Evolutionary conservation across 1,139 yeast genomes (phyloP).

Genomic region (Keqinozyma sinolaborantium): DNA sequence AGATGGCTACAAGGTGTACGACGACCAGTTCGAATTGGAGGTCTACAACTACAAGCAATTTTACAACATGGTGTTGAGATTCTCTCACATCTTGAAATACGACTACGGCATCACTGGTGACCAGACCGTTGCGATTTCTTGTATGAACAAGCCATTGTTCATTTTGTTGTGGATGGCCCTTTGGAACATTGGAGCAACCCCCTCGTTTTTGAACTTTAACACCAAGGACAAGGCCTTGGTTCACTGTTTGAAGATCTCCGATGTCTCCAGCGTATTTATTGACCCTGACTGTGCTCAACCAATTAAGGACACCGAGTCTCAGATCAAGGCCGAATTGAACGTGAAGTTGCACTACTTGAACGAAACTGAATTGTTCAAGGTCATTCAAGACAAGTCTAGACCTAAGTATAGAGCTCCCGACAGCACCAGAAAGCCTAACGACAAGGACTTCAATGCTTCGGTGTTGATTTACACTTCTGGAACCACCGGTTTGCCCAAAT

Average conservation of each 20-base stretch:
- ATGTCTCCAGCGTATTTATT: slow-evolving; percentile 62
- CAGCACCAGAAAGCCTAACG: slow-evolving; percentile 51
- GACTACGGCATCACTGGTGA: slow-evolving; percentile 64
- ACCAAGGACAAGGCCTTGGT: slow-evolving; percentile 68
- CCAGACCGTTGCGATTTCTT: slow-evolving; percentile 74
- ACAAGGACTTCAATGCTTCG: slow-evolving; percentile 60
- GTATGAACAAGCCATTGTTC: slow-evolving; percentile 81
- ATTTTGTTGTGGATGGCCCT: slow-evolving; percentile 77
- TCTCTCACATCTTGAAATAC: slow-evolving; percentile 61
- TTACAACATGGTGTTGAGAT: slow-evolving; percentile 59
- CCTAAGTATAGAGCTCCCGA: slow-evolving; percentile 56
- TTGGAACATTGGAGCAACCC: slow-evolving; percentile 90
- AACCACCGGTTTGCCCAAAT: slow-evolving; percentile 92
- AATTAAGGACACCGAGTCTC: slow-evolving; percentile 50
- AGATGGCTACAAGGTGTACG: slow-evolving; percentile 38
- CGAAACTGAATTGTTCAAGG: slow-evolving; percentile 44
- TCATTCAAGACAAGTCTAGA: slow-evolving; percentile 42
- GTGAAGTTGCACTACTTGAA: slow-evolving; percentile 53
- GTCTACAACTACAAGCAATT: slow-evolving; percentile 65
- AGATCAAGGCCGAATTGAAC: slow-evolving; percentile 36
- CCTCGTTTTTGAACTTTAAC: slow-evolving; percentile 85
- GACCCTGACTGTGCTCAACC: slow-evolving; percentile 67
- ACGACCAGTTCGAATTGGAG: slow-evolving; percentile 58
- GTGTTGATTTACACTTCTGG: slow-evolving; percentile 89
- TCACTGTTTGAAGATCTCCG: slow-evolving; percentile 74